A percentile compares a stretch with the other conserved stretches of the same genome.
Conservation (phyloP, 2,329 filamentous ascomycete species). For the Didymella segeticola region DNA sequence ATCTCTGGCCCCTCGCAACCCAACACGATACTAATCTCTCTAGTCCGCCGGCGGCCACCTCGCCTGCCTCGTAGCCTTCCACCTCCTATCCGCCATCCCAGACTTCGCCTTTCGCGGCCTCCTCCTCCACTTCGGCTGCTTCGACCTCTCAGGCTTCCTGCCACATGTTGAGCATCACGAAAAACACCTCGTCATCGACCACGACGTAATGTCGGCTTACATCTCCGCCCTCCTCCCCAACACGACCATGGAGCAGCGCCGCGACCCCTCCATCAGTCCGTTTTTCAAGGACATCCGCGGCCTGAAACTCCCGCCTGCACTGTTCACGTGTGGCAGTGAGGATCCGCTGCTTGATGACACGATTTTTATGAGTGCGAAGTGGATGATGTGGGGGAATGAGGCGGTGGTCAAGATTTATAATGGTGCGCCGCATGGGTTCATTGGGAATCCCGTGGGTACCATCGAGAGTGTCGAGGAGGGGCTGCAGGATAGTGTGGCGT, state of each 20-base stretch:
- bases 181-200: constrained; percentile 54
- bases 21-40: background rate
- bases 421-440: constrained; percentile 63
- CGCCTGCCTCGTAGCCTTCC: constrained; percentile 54
- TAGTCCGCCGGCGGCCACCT: constrained; percentile 62
- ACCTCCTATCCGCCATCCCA: constrained; percentile 51
- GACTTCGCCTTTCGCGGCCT: constrained; percentile 57
- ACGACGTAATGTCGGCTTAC: constrained; percentile 56
- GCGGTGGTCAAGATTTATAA: constrained; percentile 60
- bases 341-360: constrained; percentile 62
- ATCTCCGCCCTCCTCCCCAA: constrained; percentile 55
- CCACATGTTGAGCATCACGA: constrained; percentile 50
- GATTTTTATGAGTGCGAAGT: constrained; percentile 62
- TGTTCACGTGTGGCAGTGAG: constrained; percentile 63
- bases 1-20: rapidly evolving
- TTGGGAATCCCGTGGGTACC: constrained; percentile 49
- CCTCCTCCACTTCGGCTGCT: constrained; percentile 62
- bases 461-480: constrained; percentile 48
- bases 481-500: constrained; percentile 50
- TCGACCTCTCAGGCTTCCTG: constrained; percentile 55
- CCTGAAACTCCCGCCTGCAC: constrained; percentile 56
- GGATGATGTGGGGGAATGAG: constrained; percentile 59
- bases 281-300: constrained; percentile 56
- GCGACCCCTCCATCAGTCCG: constrained; percentile 57
- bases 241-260: constrained; percentile 50